These are phyloP conservation scores for Arabidopsis lyrata DNA, from an alignment of 441 rosid genomes.

Conservation along the genomic window DNA sequence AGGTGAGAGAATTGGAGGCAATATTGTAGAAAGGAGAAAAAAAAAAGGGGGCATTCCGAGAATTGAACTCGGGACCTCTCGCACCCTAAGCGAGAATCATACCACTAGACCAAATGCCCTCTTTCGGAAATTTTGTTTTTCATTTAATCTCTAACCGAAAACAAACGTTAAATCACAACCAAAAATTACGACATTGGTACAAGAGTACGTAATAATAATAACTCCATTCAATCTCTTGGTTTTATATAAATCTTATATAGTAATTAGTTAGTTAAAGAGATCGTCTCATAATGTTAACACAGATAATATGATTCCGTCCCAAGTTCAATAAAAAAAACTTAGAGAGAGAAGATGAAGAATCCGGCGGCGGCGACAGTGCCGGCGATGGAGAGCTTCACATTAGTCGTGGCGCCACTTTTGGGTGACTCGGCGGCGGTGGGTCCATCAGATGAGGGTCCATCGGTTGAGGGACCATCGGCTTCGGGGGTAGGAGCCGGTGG, in stretches of 20 bases:
- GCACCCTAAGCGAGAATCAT: slow-evolving; percentile 97
- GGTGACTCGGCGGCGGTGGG: slow-evolving; percentile 42
- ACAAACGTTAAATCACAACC: not conserved
- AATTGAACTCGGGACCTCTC: slow-evolving; percentile 94
- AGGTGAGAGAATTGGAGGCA: too few species aligned
- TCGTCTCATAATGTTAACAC: slow-evolving; percentile 29
- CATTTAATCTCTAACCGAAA: not conserved
- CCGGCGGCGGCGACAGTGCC: slow-evolving; percentile 40
- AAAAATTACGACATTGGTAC: not conserved
- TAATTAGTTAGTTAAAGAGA: not conserved
- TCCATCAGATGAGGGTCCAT: slow-evolving; percentile 38
- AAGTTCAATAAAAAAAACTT: not conserved
- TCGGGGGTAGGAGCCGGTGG: slow-evolving; percentile 45
- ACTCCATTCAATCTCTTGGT: slow-evolving; percentile 19
- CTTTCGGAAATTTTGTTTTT: not conserved
- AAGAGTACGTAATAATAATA: not conserved
- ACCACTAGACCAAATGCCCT: slow-evolving; percentile 75
- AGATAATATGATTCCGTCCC: slow-evolving; percentile 15
- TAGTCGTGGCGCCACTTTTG: slow-evolving; percentile 20
- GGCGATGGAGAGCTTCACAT: slow-evolving; percentile 40
- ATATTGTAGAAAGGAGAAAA: too few species aligned
- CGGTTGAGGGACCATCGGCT: slow-evolving; percentile 39
- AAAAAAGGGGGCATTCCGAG: slow-evolving; percentile 55
- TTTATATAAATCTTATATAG: slow-evolving; percentile 14
- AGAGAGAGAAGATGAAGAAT: slow-evolving; percentile 41